Evolutionary conservation across 2,329 filamentous ascomycete species (phyloP), one percentile per base, ranked within the genome.

Genomic region (Neofusicoccum sp.): DNA sequence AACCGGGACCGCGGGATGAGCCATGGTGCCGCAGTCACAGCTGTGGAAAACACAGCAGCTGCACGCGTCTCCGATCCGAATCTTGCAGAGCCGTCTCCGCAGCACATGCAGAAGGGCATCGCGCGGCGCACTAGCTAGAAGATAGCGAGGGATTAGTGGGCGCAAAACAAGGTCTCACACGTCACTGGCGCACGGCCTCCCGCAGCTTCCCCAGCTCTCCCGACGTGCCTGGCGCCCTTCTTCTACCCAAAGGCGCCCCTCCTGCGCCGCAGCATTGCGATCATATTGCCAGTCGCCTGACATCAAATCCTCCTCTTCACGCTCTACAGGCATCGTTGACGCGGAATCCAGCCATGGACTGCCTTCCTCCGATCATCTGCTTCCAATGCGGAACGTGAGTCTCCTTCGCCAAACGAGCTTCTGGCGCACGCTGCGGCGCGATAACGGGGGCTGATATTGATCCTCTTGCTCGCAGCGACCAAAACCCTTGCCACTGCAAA

Each of bases 401-500:
- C 38, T 34, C 43, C 49, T 33, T n/a, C 53, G 36, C 28, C 20
- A 45, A 53, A 44, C 28, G 12, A 34, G 43, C 54, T 34, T 34
- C 41, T 28, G 33, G 26, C 9, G 54, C 7, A 58, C 20, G 36
- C 34, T 14, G 34, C 41, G 28, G 38, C 41, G 53, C 28, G 24
- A 11, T 14, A 14, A 54, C 9, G 14, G 41, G 20, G n/a, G 16
- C 31, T 60, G n/a, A 41, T 20, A 30, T 33, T 45, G 47, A 28
- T 28, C 3, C 26, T 30, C 38, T 34, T 26, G 26, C 47, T 16
- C 24, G 72, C 47, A 84, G 81, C 7, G 76, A 84, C 62, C 80
- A 84, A 65, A 85, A 84, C 60, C 82, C 82, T 3, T 85, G 82
- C 60, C 80, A 79, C 63, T 84, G 81, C 67, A 85, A 84, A 68